Evolutionary conservation across 106 monocot species (phyloP).

Genomic region (Platanthera zijinensis): DNA sequence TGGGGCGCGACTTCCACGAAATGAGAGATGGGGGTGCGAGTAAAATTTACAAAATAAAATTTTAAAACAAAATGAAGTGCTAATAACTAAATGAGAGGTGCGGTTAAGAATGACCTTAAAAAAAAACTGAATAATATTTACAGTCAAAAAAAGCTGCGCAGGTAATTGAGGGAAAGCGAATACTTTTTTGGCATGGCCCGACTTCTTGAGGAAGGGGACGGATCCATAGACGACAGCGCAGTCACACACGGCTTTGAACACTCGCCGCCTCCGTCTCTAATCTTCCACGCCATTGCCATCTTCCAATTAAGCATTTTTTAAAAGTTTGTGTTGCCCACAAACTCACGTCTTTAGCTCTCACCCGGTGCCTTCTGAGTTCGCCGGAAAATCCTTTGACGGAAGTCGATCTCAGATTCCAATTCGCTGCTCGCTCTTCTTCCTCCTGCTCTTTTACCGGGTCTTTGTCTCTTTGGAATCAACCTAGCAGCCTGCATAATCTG

Average conservation of each 20-base stretch:
- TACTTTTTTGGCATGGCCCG: no score
- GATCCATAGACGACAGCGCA: no score
- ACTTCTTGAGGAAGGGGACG: no score
- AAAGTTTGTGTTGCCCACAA: background rate
- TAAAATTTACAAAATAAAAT: no score
- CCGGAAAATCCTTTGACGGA: background rate
- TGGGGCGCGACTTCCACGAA: no score
- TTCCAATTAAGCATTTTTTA: background rate
- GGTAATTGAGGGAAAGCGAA: no score
- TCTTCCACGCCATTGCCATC: background rate
- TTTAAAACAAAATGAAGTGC: no score
- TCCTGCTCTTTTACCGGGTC: background rate
- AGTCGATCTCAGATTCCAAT: background rate
- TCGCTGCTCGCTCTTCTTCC: background rate
- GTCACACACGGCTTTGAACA: conserved; percentile 2
- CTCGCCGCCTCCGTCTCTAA: background rate
- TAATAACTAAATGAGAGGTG: no score
- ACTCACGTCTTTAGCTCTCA: background rate
- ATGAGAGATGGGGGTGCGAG: no score
- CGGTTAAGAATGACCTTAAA: no score
- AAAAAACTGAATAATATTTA: no score
- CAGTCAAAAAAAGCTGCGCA: no score
- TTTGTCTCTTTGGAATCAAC: background rate
- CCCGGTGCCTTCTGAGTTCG: background rate
- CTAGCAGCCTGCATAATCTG: background rate